Percentiles rank a stretch among this genome's conserved stretches.
Conservation (phyloP, 2,329 filamentous ascomycete genomes). For the Monilinia vaccinii-corymbosi region DNA sequence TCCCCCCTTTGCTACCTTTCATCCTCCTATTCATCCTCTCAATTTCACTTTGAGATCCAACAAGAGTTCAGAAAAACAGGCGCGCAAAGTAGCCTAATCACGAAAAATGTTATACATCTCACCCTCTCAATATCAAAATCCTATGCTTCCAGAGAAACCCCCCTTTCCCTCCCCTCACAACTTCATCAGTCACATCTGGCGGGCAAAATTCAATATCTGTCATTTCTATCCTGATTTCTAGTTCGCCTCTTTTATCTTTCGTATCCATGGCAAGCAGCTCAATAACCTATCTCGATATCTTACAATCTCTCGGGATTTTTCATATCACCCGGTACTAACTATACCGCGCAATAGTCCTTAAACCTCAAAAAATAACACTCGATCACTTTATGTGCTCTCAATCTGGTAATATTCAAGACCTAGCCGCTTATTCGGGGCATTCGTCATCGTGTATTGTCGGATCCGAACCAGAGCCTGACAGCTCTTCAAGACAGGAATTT, state of each 20-base stretch:
- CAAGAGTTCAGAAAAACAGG: neutral
- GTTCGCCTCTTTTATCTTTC: neutral
- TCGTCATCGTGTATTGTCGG: conserved; percentile 28
- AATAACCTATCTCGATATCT: conserved; percentile 6
- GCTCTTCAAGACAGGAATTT: conserved; percentile 28
- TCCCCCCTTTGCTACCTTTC: neutral
- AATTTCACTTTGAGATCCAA: neutral
- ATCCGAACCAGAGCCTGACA: conserved; percentile 29
- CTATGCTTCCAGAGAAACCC: neutral
- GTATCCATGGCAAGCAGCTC: conserved; percentile 10
- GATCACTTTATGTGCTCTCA: conserved; percentile 31
- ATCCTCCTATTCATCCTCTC: neutral
- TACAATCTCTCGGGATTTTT: neutral
- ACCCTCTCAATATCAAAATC: neutral
- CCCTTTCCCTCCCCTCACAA: neutral
- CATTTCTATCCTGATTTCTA: neutral
- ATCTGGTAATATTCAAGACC: conserved; percentile 30
- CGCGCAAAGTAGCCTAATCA: conserved; percentile 4
- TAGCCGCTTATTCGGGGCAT: conserved; percentile 27
- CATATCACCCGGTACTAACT: conserved; percentile 17
- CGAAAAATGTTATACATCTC: neutral
- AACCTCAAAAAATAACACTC: conserved; percentile 20
- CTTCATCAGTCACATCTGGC: neutral
- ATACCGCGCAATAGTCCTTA: conserved; percentile 19
- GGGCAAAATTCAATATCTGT: neutral